phyloP scores from a whole-genome alignment of 306 rosid genomes.

The Notholithocarpus densiflorus region DNA sequence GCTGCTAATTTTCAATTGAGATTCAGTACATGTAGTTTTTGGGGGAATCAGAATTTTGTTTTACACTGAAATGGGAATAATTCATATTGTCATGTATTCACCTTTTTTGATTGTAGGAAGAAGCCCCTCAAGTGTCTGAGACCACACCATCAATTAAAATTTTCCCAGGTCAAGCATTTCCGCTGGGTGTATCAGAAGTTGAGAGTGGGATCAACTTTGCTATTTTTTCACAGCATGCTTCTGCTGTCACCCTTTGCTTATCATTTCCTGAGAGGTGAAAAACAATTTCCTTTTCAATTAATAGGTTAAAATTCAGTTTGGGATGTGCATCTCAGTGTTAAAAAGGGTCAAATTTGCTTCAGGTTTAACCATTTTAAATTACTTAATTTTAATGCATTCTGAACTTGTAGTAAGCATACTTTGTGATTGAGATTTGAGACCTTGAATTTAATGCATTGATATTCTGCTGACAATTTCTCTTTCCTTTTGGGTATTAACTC shows the following conservation, averaged over 20 bases:
- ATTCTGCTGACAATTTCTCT: neutral
- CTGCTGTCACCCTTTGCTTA: slow-evolving; percentile 77
- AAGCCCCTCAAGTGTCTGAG: slow-evolving; percentile 41
- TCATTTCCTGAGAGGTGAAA: slow-evolving; percentile 57
- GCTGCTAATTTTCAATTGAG: neutral
- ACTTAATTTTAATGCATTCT: neutral
- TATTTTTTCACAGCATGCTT: slow-evolving; percentile 86
- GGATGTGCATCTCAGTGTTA: neutral
- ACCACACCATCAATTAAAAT: slow-evolving; percentile 37
- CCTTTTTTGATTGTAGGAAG: slow-evolving; percentile 55
- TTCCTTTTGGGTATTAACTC: neutral
- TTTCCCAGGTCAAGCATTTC: slow-evolving; percentile 81
- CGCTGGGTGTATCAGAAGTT: slow-evolving; percentile 82
- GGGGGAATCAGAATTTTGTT: slow-evolving; percentile 11
- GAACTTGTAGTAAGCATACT: neutral
- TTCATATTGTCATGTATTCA: slow-evolving; percentile 8
- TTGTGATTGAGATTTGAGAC: neutral
- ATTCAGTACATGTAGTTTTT: neutral
- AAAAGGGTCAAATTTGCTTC: neutral
- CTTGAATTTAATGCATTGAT: neutral
- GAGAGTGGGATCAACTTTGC: slow-evolving; percentile 81
- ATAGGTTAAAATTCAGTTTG: neutral
- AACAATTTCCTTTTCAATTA: slow-evolving; percentile 15
- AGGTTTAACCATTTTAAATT: neutral
- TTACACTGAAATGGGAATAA: neutral